Evolutionary conservation across 2,329 filamentous ascomycete genomes (phyloP).

Genomic region (Aspergillus candidus): DNA sequence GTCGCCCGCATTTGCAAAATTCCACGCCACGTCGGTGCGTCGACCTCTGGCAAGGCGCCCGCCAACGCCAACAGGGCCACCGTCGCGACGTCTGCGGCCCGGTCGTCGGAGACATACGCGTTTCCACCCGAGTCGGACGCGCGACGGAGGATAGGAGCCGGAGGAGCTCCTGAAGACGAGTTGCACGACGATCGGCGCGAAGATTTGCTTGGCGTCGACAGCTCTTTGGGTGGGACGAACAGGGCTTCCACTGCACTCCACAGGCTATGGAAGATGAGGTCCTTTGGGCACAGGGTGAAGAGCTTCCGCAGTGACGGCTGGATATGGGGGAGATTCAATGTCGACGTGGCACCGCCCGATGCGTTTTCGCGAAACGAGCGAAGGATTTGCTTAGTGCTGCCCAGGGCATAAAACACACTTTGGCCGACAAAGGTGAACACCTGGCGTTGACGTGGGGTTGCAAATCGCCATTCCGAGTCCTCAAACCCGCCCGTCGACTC

Average conservation of each 20-base stretch:
- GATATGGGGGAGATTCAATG: constrained; percentile 27
- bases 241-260: constrained; percentile 37
- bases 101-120: constrained; percentile 32
- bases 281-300: constrained; percentile 34
- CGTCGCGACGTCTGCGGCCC: constrained; percentile 36
- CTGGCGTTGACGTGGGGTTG: constrained; percentile 32
- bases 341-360: constrained; percentile 4
- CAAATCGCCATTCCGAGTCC: constrained; percentile 32
- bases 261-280: constrained; percentile 37
- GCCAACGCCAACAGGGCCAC: constrained; percentile 34
- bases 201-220: constrained; percentile 24
- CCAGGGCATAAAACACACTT: constrained; percentile 40
- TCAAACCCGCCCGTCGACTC: constrained; percentile 33
- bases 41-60: constrained; percentile 32
- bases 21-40: constrained; percentile 31
- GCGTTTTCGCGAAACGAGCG: constrained; percentile 32
- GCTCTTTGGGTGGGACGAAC: constrained; percentile 34
- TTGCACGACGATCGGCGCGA: constrained; percentile 28
- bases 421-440: constrained; percentile 39
- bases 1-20: constrained; percentile 40
- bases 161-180: constrained; percentile 18
- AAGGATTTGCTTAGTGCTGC: constrained; percentile 36
- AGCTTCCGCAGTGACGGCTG: constrained; percentile 31
- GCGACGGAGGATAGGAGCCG: constrained; percentile 22
- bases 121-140: constrained; percentile 23